Percentiles rank a stretch among this genome's conserved stretches.
Conservation (phyloP, 1,284 basidiomycete species). For the Anthracocystis panici-leucophaei region DNA sequence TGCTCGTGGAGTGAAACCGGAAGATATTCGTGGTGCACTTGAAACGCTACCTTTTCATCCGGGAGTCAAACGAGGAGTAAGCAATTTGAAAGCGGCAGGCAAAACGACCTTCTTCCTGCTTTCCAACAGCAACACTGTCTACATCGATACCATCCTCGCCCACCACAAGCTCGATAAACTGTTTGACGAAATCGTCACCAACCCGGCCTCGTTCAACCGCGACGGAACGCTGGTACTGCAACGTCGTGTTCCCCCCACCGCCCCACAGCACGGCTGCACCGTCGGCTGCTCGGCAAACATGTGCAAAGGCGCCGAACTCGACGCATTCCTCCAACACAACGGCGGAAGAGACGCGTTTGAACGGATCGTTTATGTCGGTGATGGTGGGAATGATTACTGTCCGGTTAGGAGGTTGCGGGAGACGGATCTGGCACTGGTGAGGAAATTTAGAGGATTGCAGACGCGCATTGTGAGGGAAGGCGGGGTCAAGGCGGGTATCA, state of each 20-base stretch:
- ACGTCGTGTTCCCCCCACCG: constrained; percentile 79
- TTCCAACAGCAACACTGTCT: constrained; percentile 92
- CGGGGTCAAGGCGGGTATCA: constrained; percentile 56
- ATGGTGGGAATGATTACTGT: constrained; percentile 96
- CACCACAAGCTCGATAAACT: constrained; percentile 67
- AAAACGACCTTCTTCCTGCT: constrained; percentile 80
- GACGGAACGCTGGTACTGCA: constrained; percentile 82
- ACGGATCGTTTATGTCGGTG: constrained; percentile 89
- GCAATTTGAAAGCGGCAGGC: constrained; percentile 77
- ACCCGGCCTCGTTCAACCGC: constrained; percentile 85
- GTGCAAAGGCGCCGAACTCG: constrained; percentile 97
- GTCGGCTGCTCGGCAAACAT: constrained; percentile 95
- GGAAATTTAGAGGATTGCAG: constrained; percentile 63
- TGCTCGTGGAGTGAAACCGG: constrained; percentile 72
- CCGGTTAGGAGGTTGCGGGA: constrained; percentile 80
- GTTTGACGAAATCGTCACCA: constrained; percentile 90
- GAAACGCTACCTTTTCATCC: constrained; percentile 91
- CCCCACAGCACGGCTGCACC: constrained; percentile 81
- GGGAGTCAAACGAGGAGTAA: constrained; percentile 91
- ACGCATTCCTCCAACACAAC: constrained; percentile 80
- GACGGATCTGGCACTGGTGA: constrained; percentile 64
- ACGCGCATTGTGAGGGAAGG: constrained; percentile 62
- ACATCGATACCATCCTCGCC: constrained; percentile 79
- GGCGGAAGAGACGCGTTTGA: constrained; percentile 77
- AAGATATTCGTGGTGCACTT: constrained; percentile 83